phyloP scores from a whole-genome alignment of 495 filamentous ascomycete genomes.

The Aspergillus bridgeri region DNA sequence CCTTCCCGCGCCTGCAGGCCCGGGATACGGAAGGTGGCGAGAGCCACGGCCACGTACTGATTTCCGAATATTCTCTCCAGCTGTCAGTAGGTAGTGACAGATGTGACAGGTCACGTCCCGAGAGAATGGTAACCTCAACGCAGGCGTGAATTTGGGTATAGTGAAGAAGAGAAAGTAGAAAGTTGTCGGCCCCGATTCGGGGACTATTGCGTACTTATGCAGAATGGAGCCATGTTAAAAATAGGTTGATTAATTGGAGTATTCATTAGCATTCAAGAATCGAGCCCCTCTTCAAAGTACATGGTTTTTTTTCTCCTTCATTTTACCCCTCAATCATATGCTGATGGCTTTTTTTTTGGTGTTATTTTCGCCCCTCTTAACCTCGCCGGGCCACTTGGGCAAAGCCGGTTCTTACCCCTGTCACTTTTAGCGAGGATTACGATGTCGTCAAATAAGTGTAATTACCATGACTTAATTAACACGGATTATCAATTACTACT shows the following conservation, averaged over 20 bases:
- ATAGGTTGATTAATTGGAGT: too few relatives aligned
- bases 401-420: not conserved
- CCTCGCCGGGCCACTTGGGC: not conserved
- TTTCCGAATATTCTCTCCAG: not conserved
- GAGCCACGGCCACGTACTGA: not conserved
- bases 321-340: not conserved
- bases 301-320: not conserved
- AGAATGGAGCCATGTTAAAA: not conserved
- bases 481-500: not conserved
- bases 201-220: not conserved
- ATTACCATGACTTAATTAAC: not conserved
- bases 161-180: not conserved
- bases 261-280: too few relatives aligned
- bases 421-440: not conserved
- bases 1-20: not conserved
- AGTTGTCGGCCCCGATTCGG: not conserved
- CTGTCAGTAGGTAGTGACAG: not conserved
- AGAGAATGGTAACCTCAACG: not conserved
- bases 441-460: not conserved
- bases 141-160: not conserved
- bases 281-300: not conserved
- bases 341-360: not conserved
- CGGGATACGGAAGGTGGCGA: not conserved
- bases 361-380: not conserved
- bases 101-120: not conserved